These are phyloP conservation scores for Irpex rosettiformis DNA, from an alignment of 1,284 basidiomycete species.

Conservation along the genomic window DNA sequence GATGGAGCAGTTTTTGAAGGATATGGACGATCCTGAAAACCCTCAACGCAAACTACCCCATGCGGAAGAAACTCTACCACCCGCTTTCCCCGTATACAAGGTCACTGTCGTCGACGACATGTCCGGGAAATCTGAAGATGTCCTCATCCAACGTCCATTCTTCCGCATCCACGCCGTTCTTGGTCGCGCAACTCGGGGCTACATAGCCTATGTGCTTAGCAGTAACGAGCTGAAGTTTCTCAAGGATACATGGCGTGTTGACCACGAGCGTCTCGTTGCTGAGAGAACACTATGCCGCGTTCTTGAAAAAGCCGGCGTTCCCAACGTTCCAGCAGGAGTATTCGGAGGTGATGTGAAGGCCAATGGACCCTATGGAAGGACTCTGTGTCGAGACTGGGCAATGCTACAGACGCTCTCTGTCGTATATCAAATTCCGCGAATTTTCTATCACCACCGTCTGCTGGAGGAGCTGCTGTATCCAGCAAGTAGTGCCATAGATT, in stretches of 20 bases:
- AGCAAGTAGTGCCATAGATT: background rate
- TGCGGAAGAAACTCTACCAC: background rate
- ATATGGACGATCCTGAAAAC: background rate
- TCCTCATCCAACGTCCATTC: constrained; percentile 5
- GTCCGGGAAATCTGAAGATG: background rate
- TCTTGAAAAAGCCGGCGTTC: background rate
- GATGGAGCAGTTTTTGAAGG: background rate
- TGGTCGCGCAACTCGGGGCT: background rate
- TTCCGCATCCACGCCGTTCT: background rate
- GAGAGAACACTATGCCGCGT: background rate
- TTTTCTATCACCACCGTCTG: too few relatives aligned
- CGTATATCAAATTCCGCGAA: too few relatives aligned
- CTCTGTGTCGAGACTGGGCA: too few relatives aligned
- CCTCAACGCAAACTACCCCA: background rate
- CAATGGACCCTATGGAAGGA: too few relatives aligned
- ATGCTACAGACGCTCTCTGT: too few relatives aligned
- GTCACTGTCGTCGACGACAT: background rate
- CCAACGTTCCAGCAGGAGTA: too few relatives aligned
- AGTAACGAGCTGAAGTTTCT: background rate
- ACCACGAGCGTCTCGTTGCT: background rate
- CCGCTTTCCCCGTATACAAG: background rate
- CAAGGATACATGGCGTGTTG: background rate
- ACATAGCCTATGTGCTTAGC: background rate
- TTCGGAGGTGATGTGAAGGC: too few relatives aligned
- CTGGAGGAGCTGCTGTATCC: background rate